Evolutionary conservation across 495 filamentous ascomycete species (phyloP).

Genomic region (Beverwykella pulmonaria): DNA sequence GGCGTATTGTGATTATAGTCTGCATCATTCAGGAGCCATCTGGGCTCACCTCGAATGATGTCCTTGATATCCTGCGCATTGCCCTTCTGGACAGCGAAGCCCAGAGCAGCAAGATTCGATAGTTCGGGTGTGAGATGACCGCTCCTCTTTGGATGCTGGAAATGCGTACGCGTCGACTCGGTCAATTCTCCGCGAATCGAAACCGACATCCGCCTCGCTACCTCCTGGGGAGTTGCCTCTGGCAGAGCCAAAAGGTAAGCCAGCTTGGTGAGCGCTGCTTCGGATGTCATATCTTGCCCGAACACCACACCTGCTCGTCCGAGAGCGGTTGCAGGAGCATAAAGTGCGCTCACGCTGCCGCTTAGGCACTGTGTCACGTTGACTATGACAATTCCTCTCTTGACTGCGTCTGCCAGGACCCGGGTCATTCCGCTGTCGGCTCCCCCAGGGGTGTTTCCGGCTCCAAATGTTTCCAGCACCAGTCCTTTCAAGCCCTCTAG

Average conservation of each 20-base stretch:
- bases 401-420: constrained; percentile 75
- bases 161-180: constrained; percentile 63
- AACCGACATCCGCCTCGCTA: constrained; percentile 70
- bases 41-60: constrained; percentile 66
- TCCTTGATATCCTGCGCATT: constrained; percentile 64
- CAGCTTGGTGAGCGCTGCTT: constrained; percentile 92
- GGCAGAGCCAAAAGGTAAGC: constrained; percentile 80
- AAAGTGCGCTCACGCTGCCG: constrained; percentile 86
- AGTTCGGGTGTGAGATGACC: constrained; percentile 51
- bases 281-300: constrained; percentile 89
- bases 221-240: constrained; percentile 60
- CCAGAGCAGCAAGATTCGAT: constrained; percentile 68
- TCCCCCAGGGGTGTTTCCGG: constrained; percentile 87
- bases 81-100: constrained; percentile 78
- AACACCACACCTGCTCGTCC: constrained; percentile 90
- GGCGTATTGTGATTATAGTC: constrained; percentile 95
- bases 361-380: constrained; percentile 91
- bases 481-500: constrained; percentile 79
- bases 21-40: constrained; percentile 71
- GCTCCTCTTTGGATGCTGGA: constrained; percentile 70
- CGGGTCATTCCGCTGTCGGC: constrained; percentile 81
- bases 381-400: constrained; percentile 82
- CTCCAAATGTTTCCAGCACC: constrained; percentile 92
- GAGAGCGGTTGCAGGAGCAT: constrained; percentile 85
- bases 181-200: constrained; percentile 87